Conservation (phyloP, 202 grass and related monocot genomes). For the Saccharum hybrid region DNA sequence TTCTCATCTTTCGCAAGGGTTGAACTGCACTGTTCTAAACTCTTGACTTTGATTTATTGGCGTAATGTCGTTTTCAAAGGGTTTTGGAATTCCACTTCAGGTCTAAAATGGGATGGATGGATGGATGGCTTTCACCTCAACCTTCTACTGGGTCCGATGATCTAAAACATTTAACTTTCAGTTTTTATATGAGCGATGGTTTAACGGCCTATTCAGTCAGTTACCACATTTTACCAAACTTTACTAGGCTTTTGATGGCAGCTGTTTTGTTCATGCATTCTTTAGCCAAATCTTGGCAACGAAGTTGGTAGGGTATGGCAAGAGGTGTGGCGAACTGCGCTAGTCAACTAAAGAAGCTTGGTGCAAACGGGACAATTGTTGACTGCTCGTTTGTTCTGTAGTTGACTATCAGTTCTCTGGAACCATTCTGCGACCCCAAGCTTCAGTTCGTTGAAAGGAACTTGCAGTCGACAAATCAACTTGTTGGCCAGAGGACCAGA, state of each 20-base stretch:
- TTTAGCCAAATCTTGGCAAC: not conserved
- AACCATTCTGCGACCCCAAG: not conserved
- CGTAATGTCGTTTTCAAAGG: conserved; percentile 1
- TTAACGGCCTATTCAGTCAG: not conserved
- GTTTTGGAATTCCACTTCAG: conserved; percentile 13
- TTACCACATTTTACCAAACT: not conserved
- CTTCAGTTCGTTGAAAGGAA: not conserved
- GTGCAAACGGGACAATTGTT: not conserved
- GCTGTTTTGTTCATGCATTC: not conserved
- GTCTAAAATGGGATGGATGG: not conserved
- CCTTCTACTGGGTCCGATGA: not conserved
- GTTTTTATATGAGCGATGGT: not conserved
- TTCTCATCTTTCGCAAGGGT: not conserved
- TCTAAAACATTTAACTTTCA: not conserved
- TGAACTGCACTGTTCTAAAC: not conserved
- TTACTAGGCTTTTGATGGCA: not conserved
- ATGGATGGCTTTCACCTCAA: not conserved
- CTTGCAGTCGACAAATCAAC: not conserved
- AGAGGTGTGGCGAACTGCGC: no score
- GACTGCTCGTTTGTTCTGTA: not conserved
- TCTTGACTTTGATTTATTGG: not conserved
- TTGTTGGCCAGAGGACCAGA: not conserved
- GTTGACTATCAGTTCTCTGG: not conserved
- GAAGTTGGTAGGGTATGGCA: no score
- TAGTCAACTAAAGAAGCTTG: not conserved